phyloP scores from a whole-genome alignment of 2,329 filamentous ascomycete species.

The Aspergillus chevalieri region DNA sequence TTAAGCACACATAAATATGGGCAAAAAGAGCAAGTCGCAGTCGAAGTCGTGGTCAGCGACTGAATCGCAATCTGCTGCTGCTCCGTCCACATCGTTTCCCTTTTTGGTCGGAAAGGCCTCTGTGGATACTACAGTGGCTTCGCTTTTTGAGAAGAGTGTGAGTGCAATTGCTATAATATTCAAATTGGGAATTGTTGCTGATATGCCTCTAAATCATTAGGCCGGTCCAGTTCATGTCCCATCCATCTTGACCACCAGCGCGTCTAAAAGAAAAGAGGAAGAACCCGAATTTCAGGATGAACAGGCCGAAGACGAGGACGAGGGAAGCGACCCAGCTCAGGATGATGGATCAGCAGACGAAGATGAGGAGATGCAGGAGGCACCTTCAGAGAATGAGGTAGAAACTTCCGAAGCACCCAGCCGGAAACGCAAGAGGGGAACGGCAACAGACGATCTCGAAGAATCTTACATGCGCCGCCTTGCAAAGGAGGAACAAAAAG shows the following conservation, averaged over 20 bases:
- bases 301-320: conserved; percentile 21
- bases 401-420: conserved; percentile 16
- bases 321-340: conserved; percentile 21
- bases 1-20: conserved; percentile 18
- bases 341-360: conserved; percentile 9
- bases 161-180: conserved; percentile 28
- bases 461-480: conserved; percentile 40
- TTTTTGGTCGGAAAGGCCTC: conserved; percentile 55
- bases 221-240: conserved; percentile 37
- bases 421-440: conserved; percentile 51
- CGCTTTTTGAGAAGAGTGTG: conserved; percentile 68
- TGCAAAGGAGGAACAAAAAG: conserved; percentile 37
- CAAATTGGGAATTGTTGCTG: background rate
- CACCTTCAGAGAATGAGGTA: conserved; percentile 40
- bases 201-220: conserved; percentile 17
- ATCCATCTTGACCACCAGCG: conserved; percentile 10
- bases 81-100: conserved; percentile 12
- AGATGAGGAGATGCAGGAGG: conserved; percentile 39
- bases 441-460: conserved; percentile 40
- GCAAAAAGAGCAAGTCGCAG: conserved; percentile 29
- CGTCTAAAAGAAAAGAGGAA: conserved; percentile 13
- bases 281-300: conserved; percentile 11
- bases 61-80: conserved; percentile 10
- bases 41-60: conserved; percentile 19
- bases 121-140: conserved; percentile 63